phyloP scores from a whole-genome alignment of 176 grass and related monocot genomes.

The Triticum turgidum region DNA sequence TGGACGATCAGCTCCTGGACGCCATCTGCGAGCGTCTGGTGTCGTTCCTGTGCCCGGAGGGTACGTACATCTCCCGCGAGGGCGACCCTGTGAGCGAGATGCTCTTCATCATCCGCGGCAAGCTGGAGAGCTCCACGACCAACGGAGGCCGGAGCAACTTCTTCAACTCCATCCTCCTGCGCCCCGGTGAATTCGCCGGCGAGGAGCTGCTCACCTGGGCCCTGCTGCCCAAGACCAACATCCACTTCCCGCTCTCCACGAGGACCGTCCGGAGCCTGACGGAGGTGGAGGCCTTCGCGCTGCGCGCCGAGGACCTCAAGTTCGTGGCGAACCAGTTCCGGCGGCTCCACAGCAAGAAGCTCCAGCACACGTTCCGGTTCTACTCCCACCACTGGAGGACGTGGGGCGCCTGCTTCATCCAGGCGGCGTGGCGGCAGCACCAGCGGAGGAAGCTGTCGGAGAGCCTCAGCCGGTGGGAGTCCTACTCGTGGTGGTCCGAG shows the following conservation, averaged over 20 bases:
- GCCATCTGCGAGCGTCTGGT: slow-evolving; percentile 88
- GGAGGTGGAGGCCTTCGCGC: slow-evolving; percentile 87
- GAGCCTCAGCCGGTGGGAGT: slow-evolving; percentile 66
- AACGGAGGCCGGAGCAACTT: slow-evolving; percentile 84
- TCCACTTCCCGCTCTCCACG: slow-evolving; percentile 72
- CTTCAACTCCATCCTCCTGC: slow-evolving; percentile 69
- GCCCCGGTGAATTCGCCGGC: slow-evolving; percentile 70
- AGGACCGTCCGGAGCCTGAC: slow-evolving; percentile 73
- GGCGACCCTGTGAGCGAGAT: slow-evolving; percentile 94
- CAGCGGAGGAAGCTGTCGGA: slow-evolving; percentile 71
- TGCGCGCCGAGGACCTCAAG: slow-evolving; percentile 82
- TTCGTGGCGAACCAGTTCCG: slow-evolving; percentile 89
- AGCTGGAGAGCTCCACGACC: slow-evolving; percentile 82
- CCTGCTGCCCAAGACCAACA: slow-evolving; percentile 69
- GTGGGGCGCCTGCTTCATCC: slow-evolving; percentile 92
- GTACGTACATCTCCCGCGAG: slow-evolving; percentile 83
- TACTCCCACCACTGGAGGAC: slow-evolving; percentile 87
- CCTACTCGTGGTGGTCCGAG: slow-evolving; percentile 55
- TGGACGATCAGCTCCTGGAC: slow-evolving; percentile 85
- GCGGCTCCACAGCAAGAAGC: slow-evolving; percentile 90
- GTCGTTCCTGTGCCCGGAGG: slow-evolving; percentile 74
- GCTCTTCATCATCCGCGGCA: slow-evolving; percentile 90
- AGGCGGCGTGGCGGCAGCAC: slow-evolving; percentile 84
- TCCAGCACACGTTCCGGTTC: slow-evolving; percentile 93
- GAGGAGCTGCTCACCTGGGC: slow-evolving; percentile 94